These are phyloP conservation scores for Psilocybe mexicana DNA, from an alignment of 1,284 basidiomycete species.

Conservation along the genomic window DNA sequence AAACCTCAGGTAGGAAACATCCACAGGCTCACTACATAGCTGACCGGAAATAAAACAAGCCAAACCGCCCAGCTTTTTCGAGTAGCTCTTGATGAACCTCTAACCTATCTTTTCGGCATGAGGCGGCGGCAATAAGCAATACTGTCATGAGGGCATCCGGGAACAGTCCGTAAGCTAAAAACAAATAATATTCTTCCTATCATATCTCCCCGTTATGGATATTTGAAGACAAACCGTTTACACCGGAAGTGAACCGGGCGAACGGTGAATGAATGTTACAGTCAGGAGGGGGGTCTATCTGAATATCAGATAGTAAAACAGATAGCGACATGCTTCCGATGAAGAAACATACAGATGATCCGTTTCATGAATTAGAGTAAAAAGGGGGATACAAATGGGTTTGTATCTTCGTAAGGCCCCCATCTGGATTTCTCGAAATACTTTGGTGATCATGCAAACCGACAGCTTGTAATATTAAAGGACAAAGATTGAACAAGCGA, in stretches of 20 bases:
- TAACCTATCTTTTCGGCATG: neutral
- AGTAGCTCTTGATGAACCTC: neutral
- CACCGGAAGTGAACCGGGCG: neutral
- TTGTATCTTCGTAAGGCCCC: too few relatives aligned
- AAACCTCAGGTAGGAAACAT: neutral
- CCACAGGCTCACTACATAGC: neutral
- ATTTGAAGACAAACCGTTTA: slow-evolving; percentile 4
- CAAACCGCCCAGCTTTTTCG: neutral
- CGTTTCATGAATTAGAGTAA: neutral
- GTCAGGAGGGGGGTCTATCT: neutral
- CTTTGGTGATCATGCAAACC: too few relatives aligned
- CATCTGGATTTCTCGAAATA: too few relatives aligned
- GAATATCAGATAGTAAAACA: neutral
- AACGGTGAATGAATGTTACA: neutral
- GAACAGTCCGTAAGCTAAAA: neutral
- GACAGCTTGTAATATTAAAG: too few relatives aligned
- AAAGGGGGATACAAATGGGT: neutral
- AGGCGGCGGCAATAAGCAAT: neutral
- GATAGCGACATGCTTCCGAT: neutral
- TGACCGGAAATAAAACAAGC: neutral
- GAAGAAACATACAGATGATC: neutral
- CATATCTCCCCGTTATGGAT: slow-evolving; percentile 5
- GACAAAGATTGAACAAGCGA: too few relatives aligned
- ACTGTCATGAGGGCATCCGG: neutral
- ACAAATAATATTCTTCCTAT: neutral